These are phyloP conservation scores for Pseudocercospora fuligena DNA, from an alignment of 2,329 filamentous ascomycete genomes.

Conservation along the genomic window DNA sequence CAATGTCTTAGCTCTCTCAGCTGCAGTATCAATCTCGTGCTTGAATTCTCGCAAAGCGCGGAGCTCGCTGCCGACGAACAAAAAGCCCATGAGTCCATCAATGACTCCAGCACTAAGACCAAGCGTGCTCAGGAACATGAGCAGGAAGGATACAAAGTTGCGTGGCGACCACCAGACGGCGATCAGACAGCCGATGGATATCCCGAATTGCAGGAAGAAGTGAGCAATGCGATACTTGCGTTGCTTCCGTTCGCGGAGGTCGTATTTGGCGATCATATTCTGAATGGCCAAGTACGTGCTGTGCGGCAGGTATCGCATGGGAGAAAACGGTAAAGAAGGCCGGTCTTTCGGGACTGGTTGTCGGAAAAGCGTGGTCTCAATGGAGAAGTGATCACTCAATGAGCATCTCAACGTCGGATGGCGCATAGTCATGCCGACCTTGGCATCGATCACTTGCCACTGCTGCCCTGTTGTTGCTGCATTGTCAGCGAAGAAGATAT, in stretches of 20 bases:
- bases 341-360: background rate
- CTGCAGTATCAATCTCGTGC: constrained; percentile 83
- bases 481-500: constrained; percentile 75
- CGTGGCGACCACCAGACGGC: constrained; percentile 84
- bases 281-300: constrained; percentile 72
- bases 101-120: constrained; percentile 76
- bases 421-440: constrained; percentile 79
- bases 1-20: constrained; percentile 34
- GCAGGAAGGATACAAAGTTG: constrained; percentile 77
- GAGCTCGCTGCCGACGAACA: constrained; percentile 86
- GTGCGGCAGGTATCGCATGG: constrained; percentile 18
- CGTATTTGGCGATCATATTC: constrained; percentile 70
- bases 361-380: constrained; percentile 74
- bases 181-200: constrained; percentile 75
- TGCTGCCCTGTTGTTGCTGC: constrained; percentile 40
- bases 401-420: constrained; percentile 84
- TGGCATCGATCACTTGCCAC: constrained; percentile 73
- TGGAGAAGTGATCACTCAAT: constrained; percentile 91
- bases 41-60: constrained; percentile 86
- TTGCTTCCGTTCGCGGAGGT: constrained; percentile 71
- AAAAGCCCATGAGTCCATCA: constrained; percentile 81
- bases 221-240: constrained; percentile 73
- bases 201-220: constrained; percentile 69
- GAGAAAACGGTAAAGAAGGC: background rate
- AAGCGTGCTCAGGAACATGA: constrained; percentile 80